Percentiles rank a stretch among this genome's conserved stretches.
Conservation (phyloP, 2,329 filamentous ascomycete species). For the Ceratocystis alfenasii region DNA sequence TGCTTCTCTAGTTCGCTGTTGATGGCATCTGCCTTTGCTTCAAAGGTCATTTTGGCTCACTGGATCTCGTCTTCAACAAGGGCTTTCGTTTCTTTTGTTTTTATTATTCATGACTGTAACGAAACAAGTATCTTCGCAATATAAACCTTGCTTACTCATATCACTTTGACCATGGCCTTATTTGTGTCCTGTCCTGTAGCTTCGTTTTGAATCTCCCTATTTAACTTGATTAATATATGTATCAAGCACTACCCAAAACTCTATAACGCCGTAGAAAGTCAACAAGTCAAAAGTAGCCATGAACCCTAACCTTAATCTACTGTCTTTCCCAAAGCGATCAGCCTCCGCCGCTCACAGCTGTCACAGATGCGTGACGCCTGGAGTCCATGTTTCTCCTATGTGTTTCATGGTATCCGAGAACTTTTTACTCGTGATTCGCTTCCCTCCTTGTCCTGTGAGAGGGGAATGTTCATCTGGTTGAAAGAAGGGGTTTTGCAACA, state of each 20-base stretch:
- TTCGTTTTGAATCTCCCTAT: background rate
- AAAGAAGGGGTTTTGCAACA: slow-evolving; percentile 92
- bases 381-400: slow-evolving; percentile 76
- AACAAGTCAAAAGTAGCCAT: slow-evolving; percentile 20
- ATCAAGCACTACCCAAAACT: slow-evolving; percentile 6
- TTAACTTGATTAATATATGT: background rate
- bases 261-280: slow-evolving; percentile 25
- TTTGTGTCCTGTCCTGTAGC: background rate
- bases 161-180: background rate
- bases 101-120: slow-evolving; percentile 11
- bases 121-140: slow-evolving; percentile 9
- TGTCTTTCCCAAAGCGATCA: background rate
- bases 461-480: slow-evolving; percentile 73
- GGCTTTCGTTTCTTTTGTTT: background rate
- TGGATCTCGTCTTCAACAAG: background rate
- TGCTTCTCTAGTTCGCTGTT: background rate
- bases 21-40: background rate
- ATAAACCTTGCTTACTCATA: slow-evolving; percentile 2
- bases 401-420: slow-evolving; percentile 74
- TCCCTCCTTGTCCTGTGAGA: slow-evolving; percentile 40
- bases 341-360: background rate
- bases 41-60: background rate
- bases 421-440: slow-evolving; percentile 66
- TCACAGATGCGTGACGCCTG: slow-evolving; percentile 54
- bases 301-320: slow-evolving; percentile 21